Evolutionary conservation across 495 filamentous ascomycete species (phyloP), one percentile per base, ranked within the genome.

Genomic region (Podospora australis): DNA sequence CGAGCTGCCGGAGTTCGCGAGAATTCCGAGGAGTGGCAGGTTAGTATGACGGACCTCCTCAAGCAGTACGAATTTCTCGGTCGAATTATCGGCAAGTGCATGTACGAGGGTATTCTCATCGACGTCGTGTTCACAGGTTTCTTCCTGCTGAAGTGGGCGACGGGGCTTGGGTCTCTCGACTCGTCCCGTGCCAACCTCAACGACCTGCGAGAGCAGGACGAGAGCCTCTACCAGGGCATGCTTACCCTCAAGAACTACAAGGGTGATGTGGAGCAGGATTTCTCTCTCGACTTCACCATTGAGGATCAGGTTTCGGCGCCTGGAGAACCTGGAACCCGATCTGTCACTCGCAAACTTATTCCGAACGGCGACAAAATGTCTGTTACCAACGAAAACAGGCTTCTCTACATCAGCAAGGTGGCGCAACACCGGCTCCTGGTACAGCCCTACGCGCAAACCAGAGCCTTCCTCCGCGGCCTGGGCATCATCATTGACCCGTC

Each of bases 91-190:
- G 92, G 92, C 3, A 99, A 99, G 64, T 99, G 92, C 67, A 74
- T 99, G 45, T 99, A 99, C 56, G 92, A 99, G 68, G 90, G 91
- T 2, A 97, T 99, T 40, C 75, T 99, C 9, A 84, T 97, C 45
- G 90, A 99, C 62, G 85, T 97, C 55, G 75, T 79, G 48, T 99
- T 99, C 68, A 92, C 91, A 2, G 82, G 87, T 2, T 97, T 97
- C 68, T 99, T 99, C 72, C 78, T 99, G 5, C 77, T 96, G 29
- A 95, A 95, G 59, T 99, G 92, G 92, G 79, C 88, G 8, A 59
- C 66, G 7, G 59, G 62, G 52, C n/a, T n/a, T n/a, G n/a, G n/a
- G n/a, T n/a, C n/a, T n/a, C n/a, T n/a, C n/a, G 81, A 80, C 16
- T 82, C 81, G 2, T 92, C 94, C 60, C 82, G 87, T 36, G 85